Percentiles rank a stretch among this genome's conserved stretches.
Evolutionary conservation across 2,329 filamentous ascomycete genomes (phyloP).

Genomic region (Sporothrix schenckii): DNA sequence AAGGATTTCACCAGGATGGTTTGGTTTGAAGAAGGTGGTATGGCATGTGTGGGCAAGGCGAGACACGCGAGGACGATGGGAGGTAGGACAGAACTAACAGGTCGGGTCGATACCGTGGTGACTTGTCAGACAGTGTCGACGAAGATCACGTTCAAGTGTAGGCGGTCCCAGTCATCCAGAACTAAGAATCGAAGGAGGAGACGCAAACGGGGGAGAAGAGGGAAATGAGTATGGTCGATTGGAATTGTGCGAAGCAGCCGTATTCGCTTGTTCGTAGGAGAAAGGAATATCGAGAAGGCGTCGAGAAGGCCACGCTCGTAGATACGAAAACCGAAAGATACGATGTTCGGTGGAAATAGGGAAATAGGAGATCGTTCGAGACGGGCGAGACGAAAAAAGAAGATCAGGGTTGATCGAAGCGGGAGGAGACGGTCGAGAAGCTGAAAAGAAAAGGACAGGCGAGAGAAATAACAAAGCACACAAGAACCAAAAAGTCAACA

Average conservation of each 20-base stretch:
- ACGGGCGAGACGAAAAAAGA: background rate
- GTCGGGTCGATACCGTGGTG: slow-evolving; percentile 19
- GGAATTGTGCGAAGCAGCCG: background rate
- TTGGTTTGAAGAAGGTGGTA: background rate
- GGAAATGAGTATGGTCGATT: background rate
- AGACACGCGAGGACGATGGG: background rate
- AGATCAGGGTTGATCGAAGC: background rate
- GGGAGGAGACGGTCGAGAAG: slow-evolving; percentile 3
- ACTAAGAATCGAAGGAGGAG: background rate
- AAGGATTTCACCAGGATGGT: background rate
- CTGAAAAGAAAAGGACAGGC: slow-evolving; percentile 15
- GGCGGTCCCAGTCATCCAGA: slow-evolving; percentile 28
- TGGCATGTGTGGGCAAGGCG: slow-evolving; percentile 9
- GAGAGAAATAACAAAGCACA: background rate
- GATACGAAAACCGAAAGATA: background rate
- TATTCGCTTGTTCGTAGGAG: too few relatives aligned
- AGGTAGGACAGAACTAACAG: slow-evolving; percentile 29
- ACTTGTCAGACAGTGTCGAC: slow-evolving; percentile 31
- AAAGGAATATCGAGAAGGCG: too few relatives aligned
- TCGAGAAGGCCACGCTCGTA: background rate
- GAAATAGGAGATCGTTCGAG: background rate
- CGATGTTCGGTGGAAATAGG: background rate
- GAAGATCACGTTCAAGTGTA: slow-evolving; percentile 30
- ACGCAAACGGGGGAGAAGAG: background rate
- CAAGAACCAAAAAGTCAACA: slow-evolving; percentile 8